Evolutionary conservation across 192 early-diverging fungal genomes (phyloP).

Genomic region (Rhizophlyctis rosea): DNA sequence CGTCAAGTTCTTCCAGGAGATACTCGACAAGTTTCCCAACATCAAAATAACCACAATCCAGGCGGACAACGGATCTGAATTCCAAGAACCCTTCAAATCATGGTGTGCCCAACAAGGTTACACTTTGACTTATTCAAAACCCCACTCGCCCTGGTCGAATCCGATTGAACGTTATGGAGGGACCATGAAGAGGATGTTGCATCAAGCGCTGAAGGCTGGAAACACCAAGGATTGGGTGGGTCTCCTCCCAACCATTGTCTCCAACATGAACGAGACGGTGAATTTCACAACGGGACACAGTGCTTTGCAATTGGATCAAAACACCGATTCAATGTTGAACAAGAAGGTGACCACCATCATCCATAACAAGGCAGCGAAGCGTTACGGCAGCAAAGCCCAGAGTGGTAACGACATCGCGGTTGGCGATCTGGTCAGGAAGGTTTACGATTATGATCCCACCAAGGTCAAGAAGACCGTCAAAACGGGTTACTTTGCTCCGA

Average conservation of each 20-base stretch:
- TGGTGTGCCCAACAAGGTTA: neutral
- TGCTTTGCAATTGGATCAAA: too few relatives aligned
- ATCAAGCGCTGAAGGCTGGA: neutral
- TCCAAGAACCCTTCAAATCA: too few relatives aligned
- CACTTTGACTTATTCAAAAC: conserved; percentile 1
- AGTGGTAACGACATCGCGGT: neutral
- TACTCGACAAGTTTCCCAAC: too few relatives aligned
- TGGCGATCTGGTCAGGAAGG: neutral
- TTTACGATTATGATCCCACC: neutral
- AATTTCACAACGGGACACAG: too few relatives aligned
- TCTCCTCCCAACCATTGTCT: neutral
- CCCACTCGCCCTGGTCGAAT: neutral
- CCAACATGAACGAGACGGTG: too few relatives aligned
- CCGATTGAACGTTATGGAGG: neutral
- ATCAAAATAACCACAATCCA: too few relatives aligned
- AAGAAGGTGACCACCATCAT: too few relatives aligned
- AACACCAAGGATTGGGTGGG: neutral
- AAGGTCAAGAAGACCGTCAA: neutral
- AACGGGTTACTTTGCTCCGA: neutral
- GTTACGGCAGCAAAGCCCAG: too few relatives aligned
- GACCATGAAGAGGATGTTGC: neutral
- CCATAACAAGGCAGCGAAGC: too few relatives aligned
- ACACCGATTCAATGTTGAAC: too few relatives aligned
- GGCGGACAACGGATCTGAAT: too few relatives aligned
- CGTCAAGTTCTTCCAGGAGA: too few relatives aligned